phyloP scores from a whole-genome alignment of 2,329 filamentous ascomycete species.

The Xenoacremonium recifei region DNA sequence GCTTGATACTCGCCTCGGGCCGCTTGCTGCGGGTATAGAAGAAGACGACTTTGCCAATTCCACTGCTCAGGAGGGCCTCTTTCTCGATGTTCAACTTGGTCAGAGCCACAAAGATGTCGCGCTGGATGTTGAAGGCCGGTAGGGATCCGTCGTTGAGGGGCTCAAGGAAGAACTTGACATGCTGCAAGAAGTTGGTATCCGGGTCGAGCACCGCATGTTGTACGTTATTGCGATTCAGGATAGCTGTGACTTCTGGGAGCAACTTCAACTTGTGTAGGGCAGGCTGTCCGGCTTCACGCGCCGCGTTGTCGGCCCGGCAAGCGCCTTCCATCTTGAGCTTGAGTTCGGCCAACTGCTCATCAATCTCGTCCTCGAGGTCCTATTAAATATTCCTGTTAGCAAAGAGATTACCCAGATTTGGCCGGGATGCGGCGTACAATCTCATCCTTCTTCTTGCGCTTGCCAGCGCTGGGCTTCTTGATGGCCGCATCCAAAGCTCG shows the following conservation, averaged over 20 bases:
- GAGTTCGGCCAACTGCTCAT: constrained; percentile 84
- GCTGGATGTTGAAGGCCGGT: constrained; percentile 95
- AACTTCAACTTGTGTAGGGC: constrained; percentile 93
- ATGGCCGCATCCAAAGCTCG: constrained; percentile 84
- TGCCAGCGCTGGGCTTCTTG: constrained; percentile 67
- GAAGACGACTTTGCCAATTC: constrained; percentile 92
- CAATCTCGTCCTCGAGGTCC: constrained; percentile 88
- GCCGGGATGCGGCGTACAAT: constrained; percentile 68
- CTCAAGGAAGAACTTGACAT: constrained; percentile 96
- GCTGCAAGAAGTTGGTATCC: constrained; percentile 91
- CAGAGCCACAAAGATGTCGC: constrained; percentile 83
- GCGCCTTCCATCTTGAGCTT: constrained; percentile 89
- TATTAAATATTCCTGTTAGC: too few relatives aligned
- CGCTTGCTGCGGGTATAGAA: constrained; percentile 97
- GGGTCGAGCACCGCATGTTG: constrained; percentile 85
- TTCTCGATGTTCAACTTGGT: constrained; percentile 84
- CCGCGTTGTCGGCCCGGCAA: constrained; percentile 80
- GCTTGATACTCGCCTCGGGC: constrained; percentile 84
- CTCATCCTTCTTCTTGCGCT: constrained; percentile 80
- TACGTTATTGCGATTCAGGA: constrained; percentile 87
- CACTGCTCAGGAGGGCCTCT: constrained; percentile 83
- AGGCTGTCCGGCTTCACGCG: constrained; percentile 74
- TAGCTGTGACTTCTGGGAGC: constrained; percentile 81
- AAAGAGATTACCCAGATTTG: constrained; percentile 22
- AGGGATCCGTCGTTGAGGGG: constrained; percentile 91